Base-by-base conservation (phyloP, 805 yeast genomes). In the Priceomyces haplophilus region DNA sequence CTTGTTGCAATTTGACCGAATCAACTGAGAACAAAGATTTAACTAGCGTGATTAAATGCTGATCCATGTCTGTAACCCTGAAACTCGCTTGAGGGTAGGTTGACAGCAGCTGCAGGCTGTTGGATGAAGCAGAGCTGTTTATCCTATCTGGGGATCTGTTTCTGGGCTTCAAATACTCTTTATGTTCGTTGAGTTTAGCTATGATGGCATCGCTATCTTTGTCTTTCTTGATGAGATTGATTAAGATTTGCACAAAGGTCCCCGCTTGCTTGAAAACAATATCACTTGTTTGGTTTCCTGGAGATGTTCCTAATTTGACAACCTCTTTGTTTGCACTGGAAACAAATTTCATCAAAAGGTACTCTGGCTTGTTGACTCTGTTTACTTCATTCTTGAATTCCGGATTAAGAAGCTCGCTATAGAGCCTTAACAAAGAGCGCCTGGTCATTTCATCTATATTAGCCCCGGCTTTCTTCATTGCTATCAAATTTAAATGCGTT, bases 371-470 rank as follows among this genome's bases (percentile, higher is more conserved):
- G 44, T 59, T 60, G 33, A 59, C 61, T 2, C 60, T 50, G 21
- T 47, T 45, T 21, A 67, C 51, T 23, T 68, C 72, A 7, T 48
- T 49, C 27, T 64, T 67, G 50, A 66, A 64, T 20, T 51, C 60
- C 3, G 83, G 79, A 39, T 73, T 76, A 29, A 82, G 62, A 21
- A 80, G 51, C 35, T 80, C 83, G 43, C 80, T 81, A 57, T 85
- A 84, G 44, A 83, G 72, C 19, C 85, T 75, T 19, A 85, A 59
- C 36, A 83, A 67, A 39, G 82, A 74, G 27, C 85, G 65, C 46
- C 85, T 68, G 10, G 83, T 72, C 43, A 73, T 61, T 4, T 75
- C 79, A 40, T 76, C 79, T 32, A 65, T 54, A 19, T 56, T 42
- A 7, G 58, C 45, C 12, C 54, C 61, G 30, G 52, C 56, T 43